These are phyloP conservation scores for Penicillium sp. DNA, from an alignment of 2,329 filamentous ascomycete genomes.

Conservation along the genomic window DNA sequence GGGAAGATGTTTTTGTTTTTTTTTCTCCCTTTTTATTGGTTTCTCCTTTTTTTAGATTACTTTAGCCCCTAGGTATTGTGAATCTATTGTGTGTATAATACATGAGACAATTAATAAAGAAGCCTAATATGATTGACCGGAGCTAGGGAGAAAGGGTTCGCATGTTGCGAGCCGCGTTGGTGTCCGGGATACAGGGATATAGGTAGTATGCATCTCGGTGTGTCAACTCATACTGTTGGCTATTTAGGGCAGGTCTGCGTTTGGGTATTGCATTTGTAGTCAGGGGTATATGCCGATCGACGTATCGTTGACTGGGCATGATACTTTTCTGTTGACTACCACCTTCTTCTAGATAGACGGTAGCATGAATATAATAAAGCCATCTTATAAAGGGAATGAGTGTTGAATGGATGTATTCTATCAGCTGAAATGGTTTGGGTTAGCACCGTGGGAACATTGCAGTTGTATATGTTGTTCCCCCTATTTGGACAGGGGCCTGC, in stretches of 20 bases:
- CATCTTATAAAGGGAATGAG: neutral
- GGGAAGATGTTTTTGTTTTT: neutral
- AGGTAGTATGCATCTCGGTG: neutral
- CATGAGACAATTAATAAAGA: conserved; percentile 1
- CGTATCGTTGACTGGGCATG: neutral
- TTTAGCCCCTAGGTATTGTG: neutral
- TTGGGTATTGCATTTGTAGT: neutral
- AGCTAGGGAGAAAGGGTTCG: neutral
- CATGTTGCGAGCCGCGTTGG: neutral
- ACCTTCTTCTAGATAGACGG: neutral
- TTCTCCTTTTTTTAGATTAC: neutral
- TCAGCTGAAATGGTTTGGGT: neutral
- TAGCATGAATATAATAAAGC: neutral
- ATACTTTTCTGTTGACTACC: neutral
- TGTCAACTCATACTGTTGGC: neutral
- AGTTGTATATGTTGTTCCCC: neutral
- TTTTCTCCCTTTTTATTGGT: neutral
- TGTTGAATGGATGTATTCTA: neutral
- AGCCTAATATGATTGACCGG: neutral
- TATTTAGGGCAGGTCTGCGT: conserved; percentile 1
- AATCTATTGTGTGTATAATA: neutral
- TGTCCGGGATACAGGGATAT: neutral
- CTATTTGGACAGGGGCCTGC: neutral
- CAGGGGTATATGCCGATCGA: neutral
- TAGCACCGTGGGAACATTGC: neutral